Evolutionary conservation across 2,329 filamentous ascomycete genomes (phyloP).

Genomic region (Beauveria bassiana): DNA sequence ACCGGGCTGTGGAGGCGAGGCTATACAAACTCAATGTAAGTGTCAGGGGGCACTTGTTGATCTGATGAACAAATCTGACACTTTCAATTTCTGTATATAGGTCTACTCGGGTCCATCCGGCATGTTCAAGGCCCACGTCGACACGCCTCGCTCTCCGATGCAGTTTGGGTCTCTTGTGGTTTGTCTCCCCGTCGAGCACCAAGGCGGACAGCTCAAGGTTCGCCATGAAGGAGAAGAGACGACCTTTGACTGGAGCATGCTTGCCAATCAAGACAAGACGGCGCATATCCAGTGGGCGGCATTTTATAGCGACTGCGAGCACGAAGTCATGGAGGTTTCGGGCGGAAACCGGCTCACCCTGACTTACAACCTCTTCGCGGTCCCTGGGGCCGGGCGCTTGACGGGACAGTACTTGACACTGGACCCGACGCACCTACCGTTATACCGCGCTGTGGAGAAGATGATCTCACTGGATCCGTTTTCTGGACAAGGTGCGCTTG

Average conservation of each 20-base stretch:
- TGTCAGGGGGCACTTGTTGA: neutral
- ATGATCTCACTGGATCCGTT: neutral
- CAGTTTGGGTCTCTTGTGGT: conserved; percentile 50
- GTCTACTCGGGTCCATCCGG: conserved; percentile 44
- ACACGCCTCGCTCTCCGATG: conserved; percentile 39
- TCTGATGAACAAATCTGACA: neutral
- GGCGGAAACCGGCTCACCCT: conserved; percentile 47
- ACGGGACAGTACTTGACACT: conserved; percentile 2
- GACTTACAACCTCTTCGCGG: conserved; percentile 49
- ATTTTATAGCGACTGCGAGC: conserved; percentile 46
- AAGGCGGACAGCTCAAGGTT: conserved; percentile 36
- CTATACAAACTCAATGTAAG: conserved; percentile 50
- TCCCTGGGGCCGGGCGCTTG: conserved; percentile 18
- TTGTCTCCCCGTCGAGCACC: conserved; percentile 31
- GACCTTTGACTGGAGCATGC: conserved; percentile 33
- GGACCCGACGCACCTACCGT: conserved; percentile 3
- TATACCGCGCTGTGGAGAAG: neutral
- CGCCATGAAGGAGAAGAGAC: conserved; percentile 29
- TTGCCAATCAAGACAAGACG: conserved; percentile 14
- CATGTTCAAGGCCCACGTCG: conserved; percentile 42
- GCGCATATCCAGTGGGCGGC: conserved; percentile 35
- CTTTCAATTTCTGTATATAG: conserved; percentile 19
- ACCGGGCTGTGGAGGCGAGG: conserved; percentile 38
- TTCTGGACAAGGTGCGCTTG: neutral
- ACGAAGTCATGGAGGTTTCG: conserved; percentile 42